These are phyloP conservation scores for Grosmannia huntii DNA, from an alignment of 2,329 filamentous ascomycete species.

Conservation along the genomic window DNA sequence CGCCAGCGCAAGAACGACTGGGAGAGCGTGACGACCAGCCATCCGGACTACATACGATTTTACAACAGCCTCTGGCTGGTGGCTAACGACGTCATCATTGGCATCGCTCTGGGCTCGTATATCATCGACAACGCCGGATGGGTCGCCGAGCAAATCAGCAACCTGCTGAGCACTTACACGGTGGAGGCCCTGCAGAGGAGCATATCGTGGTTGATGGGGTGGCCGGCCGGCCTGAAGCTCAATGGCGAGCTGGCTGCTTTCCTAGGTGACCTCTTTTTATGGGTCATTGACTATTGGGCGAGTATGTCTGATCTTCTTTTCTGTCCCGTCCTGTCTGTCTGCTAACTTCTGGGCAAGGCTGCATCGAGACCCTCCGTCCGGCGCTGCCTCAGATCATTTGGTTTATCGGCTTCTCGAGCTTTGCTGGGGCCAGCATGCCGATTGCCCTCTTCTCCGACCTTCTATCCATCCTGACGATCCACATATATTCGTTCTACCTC, in stretches of 20 bases:
- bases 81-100: constrained; percentile 96
- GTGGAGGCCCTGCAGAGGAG: constrained; percentile 78
- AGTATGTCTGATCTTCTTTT: constrained; percentile 36
- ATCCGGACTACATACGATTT: constrained; percentile 96
- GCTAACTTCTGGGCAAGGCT: constrained; percentile 33
- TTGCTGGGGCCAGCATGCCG: constrained; percentile 92
- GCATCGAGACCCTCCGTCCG: constrained; percentile 65
- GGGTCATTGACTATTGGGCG: constrained; percentile 98
- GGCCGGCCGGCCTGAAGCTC: constrained; percentile 87
- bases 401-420: constrained; percentile 87
- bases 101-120: constrained; percentile 89
- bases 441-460: constrained; percentile 93
- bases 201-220: constrained; percentile 92
- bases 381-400: constrained; percentile 77
- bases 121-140: constrained; percentile 88
- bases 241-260: constrained; percentile 92
- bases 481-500: constrained; percentile 97
- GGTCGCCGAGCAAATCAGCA: constrained; percentile 69
- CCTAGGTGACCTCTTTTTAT: constrained; percentile 86
- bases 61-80: constrained; percentile 99
- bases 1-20: constrained; percentile 83
- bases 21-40: constrained; percentile 89
- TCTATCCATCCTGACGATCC: constrained; percentile 77
- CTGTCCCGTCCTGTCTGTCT: not conserved
- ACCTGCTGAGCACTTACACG: constrained; percentile 66